phyloP scores from a whole-genome alignment of 2,329 filamentous ascomycete genomes.

The Coleophoma eucalyptorum region DNA sequence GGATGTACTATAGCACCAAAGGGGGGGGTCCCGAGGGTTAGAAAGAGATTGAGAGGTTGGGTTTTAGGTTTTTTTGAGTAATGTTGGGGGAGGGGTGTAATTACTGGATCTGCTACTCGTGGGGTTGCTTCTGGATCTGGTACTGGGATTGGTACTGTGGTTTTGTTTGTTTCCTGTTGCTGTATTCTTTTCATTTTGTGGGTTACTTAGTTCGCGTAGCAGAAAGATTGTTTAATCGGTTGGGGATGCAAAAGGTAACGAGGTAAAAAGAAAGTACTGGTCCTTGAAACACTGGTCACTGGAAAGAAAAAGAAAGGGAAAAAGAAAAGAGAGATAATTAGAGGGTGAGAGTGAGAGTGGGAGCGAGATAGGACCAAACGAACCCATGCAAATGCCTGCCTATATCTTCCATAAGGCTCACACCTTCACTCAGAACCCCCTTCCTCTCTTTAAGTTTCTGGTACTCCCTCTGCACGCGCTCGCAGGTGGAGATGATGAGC shows the following conservation, averaged over 20 bases:
- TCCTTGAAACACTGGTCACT: no score
- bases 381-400: constrained; percentile 7
- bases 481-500: constrained; percentile 4
- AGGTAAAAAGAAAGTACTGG: no score
- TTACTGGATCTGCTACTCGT: constrained; percentile 7
- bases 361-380: not conserved
- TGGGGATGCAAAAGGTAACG: not conserved
- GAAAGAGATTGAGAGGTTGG: not conserved
- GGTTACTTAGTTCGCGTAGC: not conserved
- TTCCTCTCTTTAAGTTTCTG: constrained; percentile 5
- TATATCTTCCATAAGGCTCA: constrained; percentile 9
- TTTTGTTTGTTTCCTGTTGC: not conserved
- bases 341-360: not conserved
- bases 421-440: constrained; percentile 7
- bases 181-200: not conserved
- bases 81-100: no score
- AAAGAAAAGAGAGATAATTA: not conserved
- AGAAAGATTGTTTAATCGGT: not conserved
- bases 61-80: no score
- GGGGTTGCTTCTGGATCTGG: constrained; percentile 4
- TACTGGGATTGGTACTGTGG: not conserved
- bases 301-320: not conserved
- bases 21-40: not conserved
- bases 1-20: not conserved
- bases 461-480: constrained; percentile 8